phyloP scores from a whole-genome alignment of 2,329 filamentous ascomycete species.

The Fonsecaea pedrosoi region DNA sequence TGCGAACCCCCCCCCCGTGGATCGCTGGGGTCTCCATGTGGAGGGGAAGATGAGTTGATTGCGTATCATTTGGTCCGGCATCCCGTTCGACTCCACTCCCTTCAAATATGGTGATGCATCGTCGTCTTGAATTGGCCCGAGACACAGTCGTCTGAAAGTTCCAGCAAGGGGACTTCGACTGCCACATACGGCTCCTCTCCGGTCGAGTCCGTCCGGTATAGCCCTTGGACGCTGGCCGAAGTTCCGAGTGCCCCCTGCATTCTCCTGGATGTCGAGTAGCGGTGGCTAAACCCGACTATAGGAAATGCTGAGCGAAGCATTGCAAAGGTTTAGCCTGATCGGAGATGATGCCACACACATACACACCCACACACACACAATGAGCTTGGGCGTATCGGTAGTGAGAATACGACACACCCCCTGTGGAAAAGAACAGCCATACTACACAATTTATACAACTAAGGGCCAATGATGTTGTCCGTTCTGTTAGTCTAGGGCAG shows the following conservation, averaged over 20 bases:
- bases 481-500: not conserved
- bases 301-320: not conserved
- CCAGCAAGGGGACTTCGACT: not conserved
- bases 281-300: not conserved
- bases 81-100: constrained; percentile 14
- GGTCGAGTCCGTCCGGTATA: constrained; percentile 9
- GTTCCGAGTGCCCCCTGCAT: not conserved
- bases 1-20: not conserved
- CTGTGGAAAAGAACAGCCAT: not conserved
- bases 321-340: not conserved
- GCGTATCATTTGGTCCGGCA: constrained; percentile 8
- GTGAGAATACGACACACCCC: not conserved
- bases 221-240: not conserved
- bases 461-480: not conserved
- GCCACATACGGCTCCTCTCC: constrained; percentile 8
- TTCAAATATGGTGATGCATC: not conserved
- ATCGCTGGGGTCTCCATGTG: constrained; percentile 19
- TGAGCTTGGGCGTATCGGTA: not conserved
- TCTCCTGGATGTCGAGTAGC: not conserved
- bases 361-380: not conserved
- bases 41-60: not conserved
- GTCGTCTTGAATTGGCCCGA: constrained; percentile 11
- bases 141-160: not conserved
- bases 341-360: not conserved
- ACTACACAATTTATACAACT: not conserved